phyloP scores from a whole-genome alignment of 176 grass and related monocot genomes.

The Carex scoparia region DNA sequence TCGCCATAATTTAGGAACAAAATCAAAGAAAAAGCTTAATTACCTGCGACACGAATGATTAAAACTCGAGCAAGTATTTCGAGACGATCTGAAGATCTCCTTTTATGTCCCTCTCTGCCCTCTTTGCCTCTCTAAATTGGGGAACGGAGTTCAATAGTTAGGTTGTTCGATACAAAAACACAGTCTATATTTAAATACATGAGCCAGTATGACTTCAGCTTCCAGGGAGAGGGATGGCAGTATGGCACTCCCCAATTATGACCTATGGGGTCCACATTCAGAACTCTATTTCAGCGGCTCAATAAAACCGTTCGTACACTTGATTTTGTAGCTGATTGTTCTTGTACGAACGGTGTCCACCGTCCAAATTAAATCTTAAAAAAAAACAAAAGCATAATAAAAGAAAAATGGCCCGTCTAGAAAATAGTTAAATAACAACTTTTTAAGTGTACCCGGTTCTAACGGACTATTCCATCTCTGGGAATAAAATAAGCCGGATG shows the following conservation, averaged over 20 bases:
- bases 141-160: background rate
- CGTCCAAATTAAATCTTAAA: background rate
- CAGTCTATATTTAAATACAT: background rate
- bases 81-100: background rate
- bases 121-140: constrained; percentile 7
- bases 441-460: background rate
- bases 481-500: too few relatives aligned
- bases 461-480: background rate
- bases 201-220: background rate
- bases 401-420: background rate
- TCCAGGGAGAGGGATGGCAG: too few relatives aligned
- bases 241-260: background rate
- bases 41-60: background rate
- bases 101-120: background rate
- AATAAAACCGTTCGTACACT: background rate
- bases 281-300: background rate
- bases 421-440: background rate
- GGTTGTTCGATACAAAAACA: background rate
- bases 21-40: background rate
- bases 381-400: background rate
- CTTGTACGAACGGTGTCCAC: background rate
- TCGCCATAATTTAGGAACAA: background rate
- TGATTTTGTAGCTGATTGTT: background rate
- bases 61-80: background rate
- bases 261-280: background rate